phyloP scores from a whole-genome alignment of 805 yeast genomes.

The Starmerella apis region DNA sequence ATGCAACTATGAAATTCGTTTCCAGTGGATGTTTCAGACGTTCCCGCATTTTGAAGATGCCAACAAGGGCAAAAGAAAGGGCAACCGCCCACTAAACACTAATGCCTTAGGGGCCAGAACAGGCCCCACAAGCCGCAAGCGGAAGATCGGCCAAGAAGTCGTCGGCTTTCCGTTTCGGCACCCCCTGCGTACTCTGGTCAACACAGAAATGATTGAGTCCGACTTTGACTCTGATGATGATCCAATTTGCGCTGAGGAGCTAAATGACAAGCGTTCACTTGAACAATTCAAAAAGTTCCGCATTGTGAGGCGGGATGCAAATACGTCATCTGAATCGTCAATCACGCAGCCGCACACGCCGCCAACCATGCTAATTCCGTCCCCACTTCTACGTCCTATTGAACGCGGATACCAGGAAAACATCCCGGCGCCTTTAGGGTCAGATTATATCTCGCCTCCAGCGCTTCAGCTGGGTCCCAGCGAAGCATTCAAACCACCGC shows the following conservation, averaged over 20 bases:
- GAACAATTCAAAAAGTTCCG: constrained; percentile 17
- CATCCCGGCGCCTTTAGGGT: not conserved
- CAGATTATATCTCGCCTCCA: not conserved
- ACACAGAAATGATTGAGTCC: constrained; percentile 16
- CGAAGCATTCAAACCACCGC: not conserved
- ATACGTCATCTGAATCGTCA: not conserved
- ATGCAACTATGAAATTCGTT: constrained; percentile 18
- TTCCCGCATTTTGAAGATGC: constrained; percentile 2
- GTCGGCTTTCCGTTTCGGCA: constrained; percentile 2
- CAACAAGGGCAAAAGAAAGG: not conserved
- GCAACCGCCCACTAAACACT: not conserved
- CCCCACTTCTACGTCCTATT: constrained; percentile 6
- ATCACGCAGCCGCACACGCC: not conserved
- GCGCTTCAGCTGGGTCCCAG: not conserved
- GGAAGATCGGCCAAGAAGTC: constrained; percentile 15
- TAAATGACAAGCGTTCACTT: constrained; percentile 14
- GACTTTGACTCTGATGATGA: constrained; percentile 18
- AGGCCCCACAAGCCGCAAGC: constrained; percentile 16
- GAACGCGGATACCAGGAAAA: not conserved
- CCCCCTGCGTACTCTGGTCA: not conserved
- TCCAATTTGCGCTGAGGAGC: constrained; percentile 7
- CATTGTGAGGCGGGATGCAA: constrained; percentile 1
- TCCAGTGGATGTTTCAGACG: constrained; percentile 20
- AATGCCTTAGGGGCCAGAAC: constrained; percentile 6
- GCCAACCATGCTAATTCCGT: not conserved